Evolutionary conservation across 1,284 basidiomycete genomes (phyloP), one percentile per base, ranked within the genome.

Genomic region (Clitocybe nebularis): DNA sequence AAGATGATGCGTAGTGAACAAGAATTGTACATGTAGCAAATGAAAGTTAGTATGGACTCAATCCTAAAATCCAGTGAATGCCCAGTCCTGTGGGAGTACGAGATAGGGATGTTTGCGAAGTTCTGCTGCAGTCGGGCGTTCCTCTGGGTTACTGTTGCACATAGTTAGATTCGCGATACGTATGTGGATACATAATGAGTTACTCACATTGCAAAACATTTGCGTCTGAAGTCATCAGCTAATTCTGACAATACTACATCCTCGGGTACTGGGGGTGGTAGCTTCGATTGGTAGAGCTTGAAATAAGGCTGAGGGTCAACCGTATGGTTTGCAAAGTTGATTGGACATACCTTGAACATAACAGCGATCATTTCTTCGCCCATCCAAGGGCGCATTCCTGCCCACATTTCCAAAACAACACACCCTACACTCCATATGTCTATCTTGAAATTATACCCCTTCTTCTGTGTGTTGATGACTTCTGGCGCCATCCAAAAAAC

Each of bases 401-500:
- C 89, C 81, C 93, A 94, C 96, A 99, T 99, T 66, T 99, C 95
- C 50, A 98, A 74, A 3, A 96, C 89, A 10, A 99, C 91, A 67
- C 95, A 99, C 0, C 95, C 95, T 3, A 99, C 77, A 60, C 89
- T 93, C 96, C 95, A 99, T 51, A 99, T 97, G 60, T 99, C 96
- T 25, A 97, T 86, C 67, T 99, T 99, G 55, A 88, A 92, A 53
- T 89, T 93, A 63, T 99, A 99, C 0, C 91, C 84, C 51, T 84
- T 84, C 56, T 84, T 81, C 57, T 88, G 81, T 24, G 84, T 82
- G 48, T 89, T 80, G 46, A 95, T 81, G 26, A 99, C 92, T 68
- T 99, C 95, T 1, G 95, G 96, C 5, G 96, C 95, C 95, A 99
- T 99, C 91, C 96, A 99, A 64, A 97, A 99, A 36, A 98, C 88